These are phyloP conservation scores for Diophrys appendiculata DNA, from an alignment of 73 alveolate species.

Conservation along the genomic window DNA sequence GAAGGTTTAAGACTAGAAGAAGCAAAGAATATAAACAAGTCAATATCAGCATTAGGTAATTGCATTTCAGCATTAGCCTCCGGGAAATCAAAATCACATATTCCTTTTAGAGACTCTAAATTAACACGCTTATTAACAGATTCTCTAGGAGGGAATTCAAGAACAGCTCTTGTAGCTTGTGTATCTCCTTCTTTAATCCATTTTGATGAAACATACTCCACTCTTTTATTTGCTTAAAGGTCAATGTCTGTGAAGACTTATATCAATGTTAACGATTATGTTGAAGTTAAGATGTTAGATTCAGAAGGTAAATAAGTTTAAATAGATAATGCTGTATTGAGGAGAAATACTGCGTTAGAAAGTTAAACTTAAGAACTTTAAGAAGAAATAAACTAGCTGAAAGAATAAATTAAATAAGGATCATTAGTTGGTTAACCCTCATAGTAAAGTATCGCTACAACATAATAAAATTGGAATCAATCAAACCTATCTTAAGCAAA, in stretches of 20 bases:
- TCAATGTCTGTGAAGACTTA: conserved; percentile 89
- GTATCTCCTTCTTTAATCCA: conserved; percentile 86
- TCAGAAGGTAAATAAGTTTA: conserved; percentile 52
- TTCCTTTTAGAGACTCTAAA: conserved; percentile 96
- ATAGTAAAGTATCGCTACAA: conserved; percentile 78
- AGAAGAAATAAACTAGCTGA: background rate
- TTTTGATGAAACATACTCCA: conserved; percentile 91
- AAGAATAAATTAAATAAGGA: background rate
- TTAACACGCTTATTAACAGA: conserved; percentile 94
- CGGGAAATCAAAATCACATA: conserved; percentile 74
- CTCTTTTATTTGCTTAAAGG: conserved; percentile 89
- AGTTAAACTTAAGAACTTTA: background rate
- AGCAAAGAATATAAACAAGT: conserved; percentile 96
- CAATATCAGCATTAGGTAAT: conserved; percentile 96
- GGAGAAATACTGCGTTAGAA: background rate
- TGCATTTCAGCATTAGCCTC: conserved; percentile 93
- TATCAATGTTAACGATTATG: conserved; percentile 81
- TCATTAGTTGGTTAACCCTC: conserved; percentile 40
- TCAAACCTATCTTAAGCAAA: no score
- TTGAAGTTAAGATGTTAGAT: conserved; percentile 76
- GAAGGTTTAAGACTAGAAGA: conserved; percentile 96
- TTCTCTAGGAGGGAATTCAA: conserved; percentile 95
- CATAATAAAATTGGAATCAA: no score
- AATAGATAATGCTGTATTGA: background rate
- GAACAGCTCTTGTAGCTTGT: conserved; percentile 89